Evolutionary conservation across 441 rosid genomes (phyloP), one percentile per base, ranked within the genome.

Genomic region (Bocquillonia castaneifolia): DNA sequence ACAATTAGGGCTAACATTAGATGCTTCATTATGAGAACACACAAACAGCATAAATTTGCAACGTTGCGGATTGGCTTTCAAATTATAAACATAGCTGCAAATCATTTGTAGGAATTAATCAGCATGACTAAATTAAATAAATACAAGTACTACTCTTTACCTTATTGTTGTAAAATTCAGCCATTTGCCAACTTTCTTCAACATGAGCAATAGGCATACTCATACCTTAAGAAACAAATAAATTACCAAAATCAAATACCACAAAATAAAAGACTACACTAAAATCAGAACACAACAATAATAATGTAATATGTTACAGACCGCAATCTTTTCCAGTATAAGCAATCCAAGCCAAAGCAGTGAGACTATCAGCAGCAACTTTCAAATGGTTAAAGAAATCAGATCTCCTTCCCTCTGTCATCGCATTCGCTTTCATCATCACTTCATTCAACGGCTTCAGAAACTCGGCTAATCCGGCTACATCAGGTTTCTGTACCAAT

Each of bases 131-230:
- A n/a, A n/a, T n/a, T n/a, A n/a, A n/a, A n/a, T n/a, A n/a, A n/a
- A n/a, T n/a, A n/a, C 34, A 28, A 45, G 26, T 20, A 28, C 29
- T 39, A 18, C 14, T 22, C 23, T 54, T 66, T 78, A 94, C 99
- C 99, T 94, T 94, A 71, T 94, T 94, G 73, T 76, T 88, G 86
- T 94, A 94, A 83, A 91, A 94, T 75, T 94, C 99, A 73, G 97
- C 96, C 88, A 81, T 86, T 78, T 94, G 97, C 99, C 97, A 94
- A 78, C 97, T 88, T 78, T 94, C 99, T 79, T 94, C 99, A 67
- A 91, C 93, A 66, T 91, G 96, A 58, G 97, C 94, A 34, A 85
- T 87, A 39, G 99, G 99, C 99, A 91, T 91, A 81, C 84, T 87
- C 97, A 90, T 90, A 77, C 99, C 99, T 93, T 77, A 51, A 76